Evolutionary conservation across 257 asterid species (phyloP).

Genomic region (Forsythia viridissima): DNA sequence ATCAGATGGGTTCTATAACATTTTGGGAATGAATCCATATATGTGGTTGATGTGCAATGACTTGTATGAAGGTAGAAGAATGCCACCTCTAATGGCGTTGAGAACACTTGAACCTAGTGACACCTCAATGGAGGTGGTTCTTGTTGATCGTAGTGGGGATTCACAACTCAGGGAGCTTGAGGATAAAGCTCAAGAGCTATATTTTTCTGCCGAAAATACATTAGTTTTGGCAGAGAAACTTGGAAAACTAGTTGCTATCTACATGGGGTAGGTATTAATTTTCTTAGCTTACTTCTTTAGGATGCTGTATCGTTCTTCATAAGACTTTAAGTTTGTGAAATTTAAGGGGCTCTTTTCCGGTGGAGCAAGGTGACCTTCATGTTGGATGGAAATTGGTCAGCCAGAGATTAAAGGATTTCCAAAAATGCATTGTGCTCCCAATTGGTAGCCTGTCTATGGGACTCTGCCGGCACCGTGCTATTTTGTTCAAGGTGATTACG

Average conservation of each 20-base stretch:
- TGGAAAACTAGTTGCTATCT: constrained; percentile 88
- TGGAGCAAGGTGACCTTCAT: constrained; percentile 88
- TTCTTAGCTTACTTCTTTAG: constrained; percentile 12
- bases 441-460: constrained; percentile 83
- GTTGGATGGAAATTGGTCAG: constrained; percentile 67
- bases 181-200: constrained; percentile 91
- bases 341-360: constrained; percentile 83
- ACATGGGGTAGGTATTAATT: constrained; percentile 71
- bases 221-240: constrained; percentile 74
- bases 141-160: constrained; percentile 84
- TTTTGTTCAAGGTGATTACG: constrained; percentile 76
- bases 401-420: constrained; percentile 59
- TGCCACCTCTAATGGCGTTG: constrained; percentile 81
- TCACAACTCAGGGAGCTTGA: constrained; percentile 83
- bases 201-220: constrained; percentile 68
- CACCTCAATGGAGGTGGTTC: constrained; percentile 73
- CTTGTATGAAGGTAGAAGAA: constrained; percentile 61
- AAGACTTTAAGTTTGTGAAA: constrained; percentile 31
- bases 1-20: constrained; percentile 87
- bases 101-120: constrained; percentile 64
- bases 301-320: constrained; percentile 19
- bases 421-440: constrained; percentile 81
- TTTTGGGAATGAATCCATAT: constrained; percentile 88
- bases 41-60: constrained; percentile 93
- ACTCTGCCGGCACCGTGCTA: constrained; percentile 96